These are phyloP conservation scores for Helichrysum umbraculigerum DNA, from an alignment of 129 eudicot genomes.

Conservation along the genomic window DNA sequence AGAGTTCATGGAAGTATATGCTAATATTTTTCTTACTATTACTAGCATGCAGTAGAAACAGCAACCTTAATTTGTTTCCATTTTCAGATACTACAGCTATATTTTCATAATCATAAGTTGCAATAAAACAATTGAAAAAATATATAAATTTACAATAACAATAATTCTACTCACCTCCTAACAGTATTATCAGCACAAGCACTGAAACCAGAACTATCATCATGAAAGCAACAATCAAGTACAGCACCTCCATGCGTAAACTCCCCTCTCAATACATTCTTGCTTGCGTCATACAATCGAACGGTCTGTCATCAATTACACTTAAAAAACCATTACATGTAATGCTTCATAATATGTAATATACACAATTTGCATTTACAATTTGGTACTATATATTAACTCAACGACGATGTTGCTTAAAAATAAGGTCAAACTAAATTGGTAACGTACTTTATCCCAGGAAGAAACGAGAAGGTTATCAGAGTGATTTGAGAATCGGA, in stretches of 20 bases:
- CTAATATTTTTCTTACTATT: background rate
- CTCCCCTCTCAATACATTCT: constrained; percentile 82
- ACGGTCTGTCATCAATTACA: constrained; percentile 51
- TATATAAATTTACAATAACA: background rate
- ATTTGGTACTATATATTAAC: background rate
- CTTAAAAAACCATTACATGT: background rate
- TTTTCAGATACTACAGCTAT: background rate
- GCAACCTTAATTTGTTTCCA: background rate
- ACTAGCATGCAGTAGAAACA: background rate
- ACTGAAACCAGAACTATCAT: constrained; percentile 86
- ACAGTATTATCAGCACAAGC: constrained; percentile 82
- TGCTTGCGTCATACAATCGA: constrained; percentile 87
- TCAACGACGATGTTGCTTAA: background rate
- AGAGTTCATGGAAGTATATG: background rate
- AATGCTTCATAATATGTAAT: background rate
- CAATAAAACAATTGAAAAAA: background rate
- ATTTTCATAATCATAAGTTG: background rate
- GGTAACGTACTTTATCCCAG: constrained; percentile 76
- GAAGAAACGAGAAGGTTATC: constrained; percentile 92
- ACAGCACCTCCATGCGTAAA: constrained; percentile 89
- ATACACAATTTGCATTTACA: background rate
- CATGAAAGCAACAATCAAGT: constrained; percentile 96
- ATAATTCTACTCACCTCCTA: constrained; percentile 50
- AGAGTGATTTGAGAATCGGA: constrained; percentile 84
- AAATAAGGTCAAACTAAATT: background rate